phyloP scores from a whole-genome alignment of 2,329 filamentous ascomycete genomes.

The Didymella arachidicola region DNA sequence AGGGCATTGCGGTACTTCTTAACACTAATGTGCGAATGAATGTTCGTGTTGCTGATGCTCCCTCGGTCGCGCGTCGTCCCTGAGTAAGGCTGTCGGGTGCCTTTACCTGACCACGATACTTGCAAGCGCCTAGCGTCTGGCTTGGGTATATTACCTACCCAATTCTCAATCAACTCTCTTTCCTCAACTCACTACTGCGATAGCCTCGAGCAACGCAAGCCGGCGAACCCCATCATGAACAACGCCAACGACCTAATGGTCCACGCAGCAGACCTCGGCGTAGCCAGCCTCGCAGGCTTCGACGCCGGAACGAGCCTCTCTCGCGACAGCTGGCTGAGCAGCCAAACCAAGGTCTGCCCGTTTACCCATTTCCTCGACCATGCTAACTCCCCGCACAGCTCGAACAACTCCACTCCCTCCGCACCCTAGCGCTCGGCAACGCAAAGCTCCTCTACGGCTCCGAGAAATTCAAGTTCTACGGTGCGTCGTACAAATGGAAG shows the following conservation, averaged over 20 bases:
- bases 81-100: too few relatives aligned
- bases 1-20: too few relatives aligned
- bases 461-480: slow-evolving; percentile 37
- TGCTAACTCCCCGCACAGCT: slow-evolving; percentile 2
- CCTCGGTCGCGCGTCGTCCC: too few relatives aligned
- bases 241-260: slow-evolving; percentile 12
- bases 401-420: slow-evolving; percentile 10
- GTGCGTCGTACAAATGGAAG: slow-evolving; percentile 5
- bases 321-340: slow-evolving; percentile 5
- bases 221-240: background rate
- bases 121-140: too few relatives aligned
- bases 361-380: too few relatives aligned
- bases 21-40: too few relatives aligned
- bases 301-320: slow-evolving; percentile 1
- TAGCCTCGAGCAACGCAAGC: too few relatives aligned
- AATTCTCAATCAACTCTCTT: too few relatives aligned
- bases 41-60: too few relatives aligned
- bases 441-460: slow-evolving; percentile 42
- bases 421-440: slow-evolving; percentile 27
- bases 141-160: too few relatives aligned
- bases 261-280: slow-evolving; percentile 2
- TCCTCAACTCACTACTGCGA: background rate
- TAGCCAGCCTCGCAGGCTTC: slow-evolving; percentile 5
- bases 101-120: too few relatives aligned
- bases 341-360: slow-evolving; percentile 6